A percentile compares a stretch with the other conserved stretches of the same genome.
These are phyloP conservation scores for Alloteropsis semialata DNA, from an alignment of 176 grass and related monocot species.

Conservation along the genomic window DNA sequence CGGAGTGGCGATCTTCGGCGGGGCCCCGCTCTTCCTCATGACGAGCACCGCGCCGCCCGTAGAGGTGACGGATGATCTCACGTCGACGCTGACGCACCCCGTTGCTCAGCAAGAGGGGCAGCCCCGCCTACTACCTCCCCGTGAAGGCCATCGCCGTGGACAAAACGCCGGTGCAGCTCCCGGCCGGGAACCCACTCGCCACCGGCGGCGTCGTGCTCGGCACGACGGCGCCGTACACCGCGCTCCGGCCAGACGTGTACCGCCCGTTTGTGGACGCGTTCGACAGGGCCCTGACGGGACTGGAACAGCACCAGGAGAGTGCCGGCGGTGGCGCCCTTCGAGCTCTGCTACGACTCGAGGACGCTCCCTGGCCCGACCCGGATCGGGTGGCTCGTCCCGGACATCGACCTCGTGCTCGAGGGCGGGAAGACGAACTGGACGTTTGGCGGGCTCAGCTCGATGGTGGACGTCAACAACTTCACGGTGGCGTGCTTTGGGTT, in stretches of 20 bases:
- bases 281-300: neutral
- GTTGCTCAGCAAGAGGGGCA: neutral
- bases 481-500: constrained; percentile 21
- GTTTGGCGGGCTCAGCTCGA: constrained; percentile 8
- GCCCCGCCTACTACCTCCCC: constrained; percentile 3
- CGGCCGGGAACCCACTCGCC: neutral
- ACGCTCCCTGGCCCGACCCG: neutral
- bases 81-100: constrained; percentile 6
- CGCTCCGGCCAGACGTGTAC: constrained; percentile 46
- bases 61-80: neutral
- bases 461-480: constrained; percentile 5
- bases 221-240: constrained; percentile 32
- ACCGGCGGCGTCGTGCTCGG: constrained; percentile 31
- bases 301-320: neutral
- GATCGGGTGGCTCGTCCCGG: constrained; percentile 16
- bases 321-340: constrained; percentile 1
- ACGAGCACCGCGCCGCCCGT: neutral
- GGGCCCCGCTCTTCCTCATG: neutral
- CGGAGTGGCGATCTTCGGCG: constrained; percentile 44
- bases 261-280: constrained; percentile 33
- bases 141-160: constrained; percentile 6
- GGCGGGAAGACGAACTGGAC: constrained; percentile 16
- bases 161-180: neutral
- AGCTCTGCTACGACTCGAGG: constrained; percentile 8
- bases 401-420: constrained; percentile 8